Evolutionary conservation across 2,329 filamentous ascomycete genomes (phyloP), one percentile per base, ranked within the genome.

Genomic region (Aspergillus nomiae): DNA sequence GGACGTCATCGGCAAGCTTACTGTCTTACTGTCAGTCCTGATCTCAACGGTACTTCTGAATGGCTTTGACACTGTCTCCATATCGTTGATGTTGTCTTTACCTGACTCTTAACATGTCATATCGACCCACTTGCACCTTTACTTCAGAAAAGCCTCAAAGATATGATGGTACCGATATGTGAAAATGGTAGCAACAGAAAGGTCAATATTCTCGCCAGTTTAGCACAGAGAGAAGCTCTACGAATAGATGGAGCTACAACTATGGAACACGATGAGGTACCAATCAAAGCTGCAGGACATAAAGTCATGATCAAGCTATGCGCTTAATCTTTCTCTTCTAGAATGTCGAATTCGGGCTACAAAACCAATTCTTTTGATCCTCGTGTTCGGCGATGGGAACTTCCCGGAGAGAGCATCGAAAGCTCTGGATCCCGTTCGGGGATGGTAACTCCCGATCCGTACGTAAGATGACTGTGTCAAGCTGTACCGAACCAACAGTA

Each of bases 71-170:
- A 41, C 7, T n/a, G 19, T n/a, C n/a, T n/a, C 2, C 0, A 41
- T 8, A 41, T n/a, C 19, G 0, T 41, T 41, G 38, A 41, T 1
- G 19, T 9, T n/a, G 7, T 41, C 7, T 19, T n/a, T 10, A n/a
- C 8, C 19, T n/a, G 38, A n/a, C 16, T 9, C 38, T 41, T 41
- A 9, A 41, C 19, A 10, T n/a, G 4, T 2, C 38, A 41, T 9
- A n/a, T n/a, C 8, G 3, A 0, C 16, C 7, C 8, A 3, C n/a
- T 0, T 41, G 19, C 34, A 36, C 34, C 8, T 41, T 16, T 19
- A 19, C 36, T 19, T 7, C 8, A 4, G 1, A 0, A 41, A 6
- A 10, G 8, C 16, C 0, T 19, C 0, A 5, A 4, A 4, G 16
- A 8, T n/a, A 8, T 8, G 19, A 0, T 41, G 9, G 14, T 16